Conservation (phyloP, 208 protist species). For the Zelonia costaricensis region DNA sequence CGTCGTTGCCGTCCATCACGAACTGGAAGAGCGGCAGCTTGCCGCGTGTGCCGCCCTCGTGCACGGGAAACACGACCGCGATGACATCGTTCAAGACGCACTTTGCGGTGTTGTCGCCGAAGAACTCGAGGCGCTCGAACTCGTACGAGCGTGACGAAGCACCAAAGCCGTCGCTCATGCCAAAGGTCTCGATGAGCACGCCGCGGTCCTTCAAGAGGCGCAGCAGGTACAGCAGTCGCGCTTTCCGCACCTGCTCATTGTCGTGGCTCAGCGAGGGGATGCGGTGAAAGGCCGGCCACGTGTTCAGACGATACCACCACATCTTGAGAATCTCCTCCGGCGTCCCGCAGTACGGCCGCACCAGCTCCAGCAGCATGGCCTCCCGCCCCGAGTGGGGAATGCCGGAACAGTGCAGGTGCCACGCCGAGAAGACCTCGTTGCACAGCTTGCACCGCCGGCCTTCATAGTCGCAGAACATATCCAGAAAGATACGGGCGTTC, state of each 20-base stretch:
- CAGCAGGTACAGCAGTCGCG: conserved; percentile 77
- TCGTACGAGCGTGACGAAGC: conserved; percentile 72
- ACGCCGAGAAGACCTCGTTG: conserved; percentile 82
- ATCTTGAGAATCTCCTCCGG: conserved; percentile 75
- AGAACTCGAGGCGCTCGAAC: conserved; percentile 88
- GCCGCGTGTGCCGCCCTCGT: conserved; percentile 70
- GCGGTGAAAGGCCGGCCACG: conserved; percentile 45
- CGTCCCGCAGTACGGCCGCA: conserved; percentile 80
- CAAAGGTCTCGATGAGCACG: conserved; percentile 75
- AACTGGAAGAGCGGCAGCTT: conserved; percentile 77
- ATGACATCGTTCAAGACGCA: conserved; percentile 83
- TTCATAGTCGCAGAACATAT: conserved; percentile 83
- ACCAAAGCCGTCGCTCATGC: conserved; percentile 25
- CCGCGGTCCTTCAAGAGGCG: conserved; percentile 73
- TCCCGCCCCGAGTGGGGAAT: conserved; percentile 79
- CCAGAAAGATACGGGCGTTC: conserved; percentile 57
- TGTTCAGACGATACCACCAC: conserved; percentile 73
- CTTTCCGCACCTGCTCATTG: conserved; percentile 70
- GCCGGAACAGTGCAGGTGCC: conserved; percentile 60
- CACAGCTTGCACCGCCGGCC: conserved; percentile 83
- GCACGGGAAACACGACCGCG: conserved; percentile 61
- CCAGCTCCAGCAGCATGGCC: conserved; percentile 76
- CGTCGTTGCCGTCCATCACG: conserved; percentile 90
- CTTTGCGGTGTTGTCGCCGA: conserved; percentile 90
- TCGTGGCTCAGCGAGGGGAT: conserved; percentile 73